These are phyloP conservation scores for Phytophthora aleatoria DNA, from an alignment of 352 stramenopile genomes.

Conservation along the genomic window DNA sequence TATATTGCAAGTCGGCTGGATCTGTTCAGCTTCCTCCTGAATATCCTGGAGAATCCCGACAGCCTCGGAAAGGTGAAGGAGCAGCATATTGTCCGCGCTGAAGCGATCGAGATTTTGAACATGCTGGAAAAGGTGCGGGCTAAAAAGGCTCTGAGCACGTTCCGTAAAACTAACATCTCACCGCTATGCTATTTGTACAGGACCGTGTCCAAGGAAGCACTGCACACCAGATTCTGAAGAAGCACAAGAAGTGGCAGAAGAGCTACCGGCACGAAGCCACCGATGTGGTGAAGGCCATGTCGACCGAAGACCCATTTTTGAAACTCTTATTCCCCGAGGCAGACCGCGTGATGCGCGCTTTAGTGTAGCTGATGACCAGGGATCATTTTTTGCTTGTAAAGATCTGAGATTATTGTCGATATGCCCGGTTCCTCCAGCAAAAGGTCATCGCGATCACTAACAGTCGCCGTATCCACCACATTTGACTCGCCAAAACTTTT, in stretches of 20 bases:
- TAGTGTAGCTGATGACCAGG: constrained; percentile 20
- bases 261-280: constrained; percentile 66
- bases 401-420: neutral
- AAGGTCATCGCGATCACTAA: constrained; percentile 17
- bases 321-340: constrained; percentile 58
- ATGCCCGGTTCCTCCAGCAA: neutral
- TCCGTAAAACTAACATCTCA: constrained; percentile 7
- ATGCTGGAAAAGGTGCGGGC: constrained; percentile 71
- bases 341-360: constrained; percentile 55
- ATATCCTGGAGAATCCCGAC: constrained; percentile 71
- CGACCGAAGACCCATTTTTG: constrained; percentile 77
- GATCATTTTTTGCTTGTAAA: constrained; percentile 7
- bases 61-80: constrained; percentile 66
- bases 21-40: constrained; percentile 74
- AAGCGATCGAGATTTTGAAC: constrained; percentile 82
- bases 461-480: constrained; percentile 16
- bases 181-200: constrained; percentile 17
- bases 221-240: constrained; percentile 84
- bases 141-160: neutral
- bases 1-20: constrained; percentile 70
- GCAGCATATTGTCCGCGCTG: constrained; percentile 59
- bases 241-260: constrained; percentile 90
- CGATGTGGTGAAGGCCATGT: constrained; percentile 44
- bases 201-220: constrained; percentile 72
- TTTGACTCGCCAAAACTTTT: constrained; percentile 1